These are phyloP conservation scores for Fusarium sp. DNA, from an alignment of 2,329 filamentous ascomycete species.

Conservation along the genomic window DNA sequence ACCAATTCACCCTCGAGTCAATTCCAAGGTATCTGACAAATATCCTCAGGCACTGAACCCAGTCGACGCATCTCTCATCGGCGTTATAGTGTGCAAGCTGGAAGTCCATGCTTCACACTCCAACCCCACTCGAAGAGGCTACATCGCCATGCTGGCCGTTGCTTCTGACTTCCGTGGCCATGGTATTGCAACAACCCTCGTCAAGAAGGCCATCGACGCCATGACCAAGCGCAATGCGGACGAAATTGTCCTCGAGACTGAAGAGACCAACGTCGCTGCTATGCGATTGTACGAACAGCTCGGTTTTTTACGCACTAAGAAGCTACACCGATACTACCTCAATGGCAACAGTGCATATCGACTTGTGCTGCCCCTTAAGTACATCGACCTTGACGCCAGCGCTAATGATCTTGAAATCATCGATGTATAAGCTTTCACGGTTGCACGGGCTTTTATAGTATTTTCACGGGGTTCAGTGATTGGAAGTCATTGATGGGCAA, in stretches of 20 bases:
- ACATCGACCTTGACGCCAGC: slow-evolving; percentile 54
- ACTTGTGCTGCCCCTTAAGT: slow-evolving; percentile 81
- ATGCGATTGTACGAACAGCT: slow-evolving; percentile 93
- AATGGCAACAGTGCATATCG: slow-evolving; percentile 96
- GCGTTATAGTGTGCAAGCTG: slow-evolving; percentile 94
- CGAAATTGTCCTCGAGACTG: slow-evolving; percentile 95
- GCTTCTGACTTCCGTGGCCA: slow-evolving; percentile 80
- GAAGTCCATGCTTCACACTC: slow-evolving; percentile 90
- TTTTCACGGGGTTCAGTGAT: slow-evolving; percentile 1
- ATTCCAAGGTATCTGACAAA: slow-evolving; percentile 20
- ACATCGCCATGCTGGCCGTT: slow-evolving; percentile 99
- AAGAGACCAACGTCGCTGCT: slow-evolving; percentile 89
- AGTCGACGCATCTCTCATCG: slow-evolving; percentile 73
- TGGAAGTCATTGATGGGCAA: neutral
- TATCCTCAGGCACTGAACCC: slow-evolving; percentile 66
- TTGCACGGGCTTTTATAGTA: neutral
- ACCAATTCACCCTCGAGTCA: neutral
- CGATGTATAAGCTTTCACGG: slow-evolving; percentile 13
- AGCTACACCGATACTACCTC: slow-evolving; percentile 92
- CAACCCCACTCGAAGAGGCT: slow-evolving; percentile 78
- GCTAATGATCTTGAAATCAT: slow-evolving; percentile 51
- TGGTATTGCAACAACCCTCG: slow-evolving; percentile 88
- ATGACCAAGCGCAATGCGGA: slow-evolving; percentile 89
- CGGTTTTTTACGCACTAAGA: slow-evolving; percentile 92
- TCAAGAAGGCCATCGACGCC: slow-evolving; percentile 89